Percentiles rank a stretch among this genome's conserved stretches.
Conservation (phyloP, 257 asterid genomes). For the Fraxinus excelsior region DNA sequence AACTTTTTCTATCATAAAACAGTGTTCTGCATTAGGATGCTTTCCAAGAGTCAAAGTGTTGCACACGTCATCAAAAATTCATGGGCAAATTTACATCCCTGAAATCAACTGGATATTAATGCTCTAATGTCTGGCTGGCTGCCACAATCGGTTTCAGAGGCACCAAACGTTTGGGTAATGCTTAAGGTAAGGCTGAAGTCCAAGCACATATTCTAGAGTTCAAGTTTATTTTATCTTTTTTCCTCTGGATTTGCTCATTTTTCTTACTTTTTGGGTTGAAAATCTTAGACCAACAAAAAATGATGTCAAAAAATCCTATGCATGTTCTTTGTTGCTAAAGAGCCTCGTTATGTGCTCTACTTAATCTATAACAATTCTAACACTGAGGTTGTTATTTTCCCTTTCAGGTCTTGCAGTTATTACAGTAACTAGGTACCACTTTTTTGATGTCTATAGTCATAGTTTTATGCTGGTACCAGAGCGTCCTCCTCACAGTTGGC, state of each 20-base stretch:
- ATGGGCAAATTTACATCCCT: slow-evolving; percentile 37
- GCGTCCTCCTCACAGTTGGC: slow-evolving; percentile 19
- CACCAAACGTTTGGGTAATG: slow-evolving; percentile 33
- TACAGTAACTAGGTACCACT: slow-evolving; percentile 33
- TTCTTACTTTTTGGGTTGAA: neutral
- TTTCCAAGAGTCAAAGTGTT: slow-evolving; percentile 32
- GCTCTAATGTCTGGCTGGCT: slow-evolving; percentile 34
- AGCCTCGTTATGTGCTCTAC: neutral
- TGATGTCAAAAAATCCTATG: neutral
- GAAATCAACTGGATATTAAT: slow-evolving; percentile 39
- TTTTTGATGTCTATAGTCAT: slow-evolving; percentile 39
- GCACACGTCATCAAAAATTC: slow-evolving; percentile 36
- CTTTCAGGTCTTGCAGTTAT: slow-evolving; percentile 32
- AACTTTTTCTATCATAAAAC: slow-evolving; percentile 34
- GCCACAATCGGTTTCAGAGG: slow-evolving; percentile 34
- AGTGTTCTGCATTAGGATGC: slow-evolving; percentile 34
- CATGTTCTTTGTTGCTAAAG: neutral
- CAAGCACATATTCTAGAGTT: neutral
- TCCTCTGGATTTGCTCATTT: neutral
- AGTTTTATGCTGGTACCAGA: slow-evolving; percentile 34
- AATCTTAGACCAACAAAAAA: neutral
- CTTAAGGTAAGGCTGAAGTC: slow-evolving; percentile 13
- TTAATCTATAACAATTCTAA: neutral
- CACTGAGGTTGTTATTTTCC: neutral
- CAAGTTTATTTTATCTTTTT: neutral